A percentile compares a stretch with the other conserved stretches of the same genome.
Conservation (phyloP, 2,329 filamentous ascomycete genomes). For the Sporothrix euskadiensis region DNA sequence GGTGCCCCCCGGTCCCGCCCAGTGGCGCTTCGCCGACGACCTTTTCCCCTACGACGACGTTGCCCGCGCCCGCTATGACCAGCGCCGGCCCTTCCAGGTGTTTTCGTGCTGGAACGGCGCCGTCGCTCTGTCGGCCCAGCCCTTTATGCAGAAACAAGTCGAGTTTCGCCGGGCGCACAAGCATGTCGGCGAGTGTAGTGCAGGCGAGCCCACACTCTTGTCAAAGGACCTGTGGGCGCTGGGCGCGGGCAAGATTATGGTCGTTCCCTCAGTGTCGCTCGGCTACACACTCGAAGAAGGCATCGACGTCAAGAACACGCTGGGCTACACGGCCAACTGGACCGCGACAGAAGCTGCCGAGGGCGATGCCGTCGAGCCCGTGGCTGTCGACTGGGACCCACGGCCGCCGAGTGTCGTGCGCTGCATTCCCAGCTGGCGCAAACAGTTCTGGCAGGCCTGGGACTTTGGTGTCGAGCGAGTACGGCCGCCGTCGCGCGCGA, state of each 20-base stretch:
- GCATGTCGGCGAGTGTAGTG: conserved; percentile 3
- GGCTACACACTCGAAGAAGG: neutral
- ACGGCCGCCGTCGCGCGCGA: neutral
- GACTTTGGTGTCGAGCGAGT: neutral
- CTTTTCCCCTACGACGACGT: conserved; percentile 1
- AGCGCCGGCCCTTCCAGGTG: conserved; percentile 8
- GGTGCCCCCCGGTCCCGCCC: neutral
- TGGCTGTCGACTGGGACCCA: conserved; percentile 3
- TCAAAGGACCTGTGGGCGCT: conserved; percentile 15
- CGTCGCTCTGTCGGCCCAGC: neutral
- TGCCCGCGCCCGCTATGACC: neutral
- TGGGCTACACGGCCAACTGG: conserved; percentile 16
- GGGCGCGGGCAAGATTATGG: neutral
- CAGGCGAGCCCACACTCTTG: conserved; percentile 9
- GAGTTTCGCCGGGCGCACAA: conserved; percentile 16
- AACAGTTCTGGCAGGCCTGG: conserved; percentile 19
- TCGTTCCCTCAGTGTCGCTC: neutral
- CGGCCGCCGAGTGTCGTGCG: neutral
- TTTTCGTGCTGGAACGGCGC: conserved; percentile 19
- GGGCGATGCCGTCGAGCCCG: neutral
- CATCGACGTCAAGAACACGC: neutral
- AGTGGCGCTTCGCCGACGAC: conserved; percentile 13
- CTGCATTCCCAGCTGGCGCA: conserved; percentile 19
- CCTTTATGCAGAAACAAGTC: neutral
- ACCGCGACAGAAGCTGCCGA: neutral